A percentile compares a stretch with the other conserved stretches of the same genome.
These are phyloP conservation scores for Tolypocladium tundrense DNA, from an alignment of 2,329 filamentous ascomycete genomes.

Conservation along the genomic window DNA sequence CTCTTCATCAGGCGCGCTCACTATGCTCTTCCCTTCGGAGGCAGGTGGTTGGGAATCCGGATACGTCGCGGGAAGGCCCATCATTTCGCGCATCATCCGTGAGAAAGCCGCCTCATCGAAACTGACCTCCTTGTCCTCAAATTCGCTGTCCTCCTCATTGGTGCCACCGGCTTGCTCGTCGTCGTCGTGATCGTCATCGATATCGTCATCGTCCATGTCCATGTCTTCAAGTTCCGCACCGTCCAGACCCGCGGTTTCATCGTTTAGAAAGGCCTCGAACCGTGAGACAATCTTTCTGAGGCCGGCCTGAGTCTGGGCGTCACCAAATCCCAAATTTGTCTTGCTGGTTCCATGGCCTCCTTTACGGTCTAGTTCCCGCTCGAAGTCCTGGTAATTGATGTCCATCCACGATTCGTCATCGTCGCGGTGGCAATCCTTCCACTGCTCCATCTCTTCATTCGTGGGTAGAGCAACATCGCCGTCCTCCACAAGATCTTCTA, in stretches of 20 bases:
- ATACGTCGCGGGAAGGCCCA: conserved; percentile 46
- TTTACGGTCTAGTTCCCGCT: conserved; percentile 59
- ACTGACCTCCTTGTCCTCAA: conserved; percentile 64
- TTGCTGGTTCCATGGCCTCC: conserved; percentile 15
- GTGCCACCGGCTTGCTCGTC: conserved; percentile 39
- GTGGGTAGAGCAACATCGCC: conserved; percentile 57
- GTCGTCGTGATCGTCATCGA: conserved; percentile 37
- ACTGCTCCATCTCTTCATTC: conserved; percentile 60
- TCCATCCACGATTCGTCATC: conserved; percentile 89
- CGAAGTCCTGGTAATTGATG: conserved; percentile 83
- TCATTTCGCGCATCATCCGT: conserved; percentile 85
- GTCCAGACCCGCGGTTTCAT: conserved; percentile 70
- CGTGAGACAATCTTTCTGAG: conserved; percentile 83
- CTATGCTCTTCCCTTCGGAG: background rate
- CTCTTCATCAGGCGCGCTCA: conserved; percentile 29
- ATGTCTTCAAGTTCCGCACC: conserved; percentile 66
- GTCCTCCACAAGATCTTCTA: conserved; percentile 66
- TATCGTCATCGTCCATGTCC: conserved; percentile 51
- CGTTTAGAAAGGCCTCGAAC: conserved; percentile 87
- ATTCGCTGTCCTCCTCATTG: conserved; percentile 45
- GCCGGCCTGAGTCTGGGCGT: conserved; percentile 59
- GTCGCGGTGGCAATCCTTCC: conserved; percentile 52
- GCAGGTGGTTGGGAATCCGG: background rate
- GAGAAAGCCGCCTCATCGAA: conserved; percentile 82
- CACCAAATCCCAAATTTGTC: conserved; percentile 44